A percentile compares a stretch with the other conserved stretches of the same genome.
Conservation (phyloP, 1,284 basidiomycete species). For the Fistulinella staudtii region DNA sequence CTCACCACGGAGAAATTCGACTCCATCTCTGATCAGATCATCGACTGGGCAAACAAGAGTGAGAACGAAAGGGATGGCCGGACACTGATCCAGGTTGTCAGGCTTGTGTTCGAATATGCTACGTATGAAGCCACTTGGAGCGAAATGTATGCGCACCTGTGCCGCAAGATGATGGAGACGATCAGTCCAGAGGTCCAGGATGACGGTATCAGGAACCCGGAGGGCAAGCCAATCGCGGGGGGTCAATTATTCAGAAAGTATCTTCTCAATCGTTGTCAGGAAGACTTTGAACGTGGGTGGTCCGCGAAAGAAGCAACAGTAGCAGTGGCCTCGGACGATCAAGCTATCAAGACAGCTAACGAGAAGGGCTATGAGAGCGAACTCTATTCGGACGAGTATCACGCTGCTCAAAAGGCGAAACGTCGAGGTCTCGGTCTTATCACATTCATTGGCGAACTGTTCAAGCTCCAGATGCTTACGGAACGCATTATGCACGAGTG, state of each 20-base stretch:
- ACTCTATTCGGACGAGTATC: slow-evolving; percentile 94
- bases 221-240: slow-evolving; percentile 84
- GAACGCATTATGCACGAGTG: slow-evolving; percentile 96
- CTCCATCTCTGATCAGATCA: slow-evolving; percentile 89
- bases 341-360: slow-evolving; percentile 58
- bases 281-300: slow-evolving; percentile 91
- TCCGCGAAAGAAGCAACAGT: slow-evolving; percentile 69
- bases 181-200: slow-evolving; percentile 86
- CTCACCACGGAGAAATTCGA: slow-evolving; percentile 97
- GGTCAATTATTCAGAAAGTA: slow-evolving; percentile 95
- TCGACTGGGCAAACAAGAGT: slow-evolving; percentile 92
- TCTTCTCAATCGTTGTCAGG: slow-evolving; percentile 88
- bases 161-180: slow-evolving; percentile 90
- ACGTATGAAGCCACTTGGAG: slow-evolving; percentile 95
- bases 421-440: slow-evolving; percentile 95
- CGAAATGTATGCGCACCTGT: slow-evolving; percentile 95
- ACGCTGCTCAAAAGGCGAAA: slow-evolving; percentile 94
- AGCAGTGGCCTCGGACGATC: slow-evolving; percentile 54
- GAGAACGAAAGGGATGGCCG: slow-evolving; percentile 90
- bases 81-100: slow-evolving; percentile 93
- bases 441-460: slow-evolving; percentile 96
- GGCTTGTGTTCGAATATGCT: slow-evolving; percentile 95
- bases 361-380: slow-evolving; percentile 58
- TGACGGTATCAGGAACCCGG: slow-evolving; percentile 70
- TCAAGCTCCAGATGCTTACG: slow-evolving; percentile 94